Percentiles rank a stretch among this genome's conserved stretches.
Conservation (phyloP, 2,329 filamentous ascomycete species). For the Didymella arachidicola region DNA sequence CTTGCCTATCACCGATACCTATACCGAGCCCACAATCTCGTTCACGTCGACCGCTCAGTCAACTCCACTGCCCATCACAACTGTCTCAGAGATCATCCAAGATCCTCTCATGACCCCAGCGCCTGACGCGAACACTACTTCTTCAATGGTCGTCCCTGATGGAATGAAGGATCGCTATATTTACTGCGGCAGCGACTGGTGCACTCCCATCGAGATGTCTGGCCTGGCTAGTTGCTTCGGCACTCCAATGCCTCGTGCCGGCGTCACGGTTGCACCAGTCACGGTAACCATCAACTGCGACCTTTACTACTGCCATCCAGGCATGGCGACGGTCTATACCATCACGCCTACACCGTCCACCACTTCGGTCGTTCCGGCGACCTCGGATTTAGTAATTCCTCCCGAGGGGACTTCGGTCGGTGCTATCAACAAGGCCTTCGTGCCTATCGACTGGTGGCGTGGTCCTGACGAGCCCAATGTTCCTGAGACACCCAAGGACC, state of each 20-base stretch:
- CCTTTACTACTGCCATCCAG: not conserved
- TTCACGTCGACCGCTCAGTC: not conserved
- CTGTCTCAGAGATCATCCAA: not conserved
- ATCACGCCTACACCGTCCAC: not conserved
- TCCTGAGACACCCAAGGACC: not conserved
- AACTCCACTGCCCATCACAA: not conserved
- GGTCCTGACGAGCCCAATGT: not conserved
- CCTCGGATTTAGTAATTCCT: not conserved
- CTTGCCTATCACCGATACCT: not conserved
- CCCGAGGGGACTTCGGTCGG: not conserved
- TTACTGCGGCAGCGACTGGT: not conserved
- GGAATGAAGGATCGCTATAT: not conserved
- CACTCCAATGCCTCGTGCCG: not conserved
- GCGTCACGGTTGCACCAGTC: not conserved
- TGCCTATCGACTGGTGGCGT: slow-evolving; percentile 11
- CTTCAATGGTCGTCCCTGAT: not conserved
- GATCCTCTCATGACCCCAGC: not conserved
- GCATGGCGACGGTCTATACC: not conserved
- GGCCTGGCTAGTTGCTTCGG: not conserved
- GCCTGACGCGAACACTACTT: not conserved
- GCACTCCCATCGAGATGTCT: not conserved
- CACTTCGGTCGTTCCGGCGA: not conserved
- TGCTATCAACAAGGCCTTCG: not conserved
- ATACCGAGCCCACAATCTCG: not conserved
- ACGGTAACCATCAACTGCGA: not conserved